A percentile compares a stretch with the other conserved stretches of the same genome.
Conservation (phyloP, 495 filamentous ascomycete species). For the Cladorrhinum samala region DNA sequence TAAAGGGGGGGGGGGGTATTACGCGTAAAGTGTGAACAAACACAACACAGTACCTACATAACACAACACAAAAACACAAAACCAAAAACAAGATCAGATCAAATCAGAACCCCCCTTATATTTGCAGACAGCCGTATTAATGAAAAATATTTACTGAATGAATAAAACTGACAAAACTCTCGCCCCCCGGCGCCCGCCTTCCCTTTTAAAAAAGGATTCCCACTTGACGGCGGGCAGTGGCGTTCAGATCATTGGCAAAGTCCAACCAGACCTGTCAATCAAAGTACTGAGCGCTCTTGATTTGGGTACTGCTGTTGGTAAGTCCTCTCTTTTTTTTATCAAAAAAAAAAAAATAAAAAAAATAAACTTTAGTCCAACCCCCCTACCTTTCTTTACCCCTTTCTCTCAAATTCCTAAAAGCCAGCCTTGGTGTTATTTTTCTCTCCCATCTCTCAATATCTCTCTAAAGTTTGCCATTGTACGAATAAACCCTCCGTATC, state of each 20-base stretch:
- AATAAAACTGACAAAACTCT: not conserved
- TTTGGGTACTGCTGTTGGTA: conserved; percentile 68
- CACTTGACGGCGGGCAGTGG: conserved; percentile 73
- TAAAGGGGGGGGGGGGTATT: too few relatives aligned
- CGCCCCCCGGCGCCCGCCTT: not conserved
- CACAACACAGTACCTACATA: too few relatives aligned
- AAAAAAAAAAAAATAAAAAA: too few relatives aligned
- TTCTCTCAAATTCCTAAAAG: too few relatives aligned
- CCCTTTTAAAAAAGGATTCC: conserved; percentile 48
- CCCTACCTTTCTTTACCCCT: not conserved
- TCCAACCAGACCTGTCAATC: conserved; percentile 70
- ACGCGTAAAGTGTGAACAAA: too few relatives aligned
- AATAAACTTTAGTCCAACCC: too few relatives aligned
- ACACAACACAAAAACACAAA: not conserved
- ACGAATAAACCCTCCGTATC: too few relatives aligned
- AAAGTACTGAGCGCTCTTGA: conserved; percentile 71
- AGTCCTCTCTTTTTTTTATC: conserved; percentile 23
- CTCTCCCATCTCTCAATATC: too few relatives aligned
- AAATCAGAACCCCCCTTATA: conserved; percentile 1
- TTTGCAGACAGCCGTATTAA: too few relatives aligned
- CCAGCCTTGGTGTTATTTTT: too few relatives aligned
- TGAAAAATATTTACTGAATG: too few relatives aligned
- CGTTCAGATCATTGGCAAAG: conserved; percentile 87
- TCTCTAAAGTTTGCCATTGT: too few relatives aligned
- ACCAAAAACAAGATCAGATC: not conserved